Conservation (phyloP, 129 eudicot genomes). For the Chrysanthemum seticuspe region DNA sequence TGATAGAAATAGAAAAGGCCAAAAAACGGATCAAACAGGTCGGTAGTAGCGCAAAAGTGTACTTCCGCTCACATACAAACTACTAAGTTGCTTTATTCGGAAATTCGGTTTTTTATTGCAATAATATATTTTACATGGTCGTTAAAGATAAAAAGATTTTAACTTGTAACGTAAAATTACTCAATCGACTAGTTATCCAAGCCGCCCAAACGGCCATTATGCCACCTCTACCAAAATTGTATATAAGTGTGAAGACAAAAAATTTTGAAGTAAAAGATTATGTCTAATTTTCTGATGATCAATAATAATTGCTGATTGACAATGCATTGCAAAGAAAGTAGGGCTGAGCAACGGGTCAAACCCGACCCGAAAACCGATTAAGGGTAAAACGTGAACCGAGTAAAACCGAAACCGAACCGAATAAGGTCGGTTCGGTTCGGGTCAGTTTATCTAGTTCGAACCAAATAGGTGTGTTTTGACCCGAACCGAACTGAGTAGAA, state of each 20-base stretch:
- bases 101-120: not conserved
- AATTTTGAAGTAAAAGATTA: not conserved
- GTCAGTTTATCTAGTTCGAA: too few species aligned
- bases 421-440: too few species aligned
- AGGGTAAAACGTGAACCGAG: too few species aligned
- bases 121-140: not conserved
- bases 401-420: too few species aligned
- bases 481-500: too few species aligned
- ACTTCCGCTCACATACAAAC: not conserved
- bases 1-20: not conserved
- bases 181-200: not conserved
- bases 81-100: not conserved
- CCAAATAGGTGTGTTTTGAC: too few species aligned
- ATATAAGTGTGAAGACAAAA: not conserved
- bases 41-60: not conserved
- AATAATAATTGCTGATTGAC: not conserved
- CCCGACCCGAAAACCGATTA: too few species aligned
- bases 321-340: not conserved
- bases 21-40: not conserved
- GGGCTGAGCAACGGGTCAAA: too few species aligned
- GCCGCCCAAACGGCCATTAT: not conserved
- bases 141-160: too few species aligned
- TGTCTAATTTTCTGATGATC: not conserved
- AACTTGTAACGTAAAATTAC: not conserved
- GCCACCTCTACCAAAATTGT: not conserved